Evolutionary conservation across 352 stramenopile species (phyloP).

Genomic region (Pythium sp.): DNA sequence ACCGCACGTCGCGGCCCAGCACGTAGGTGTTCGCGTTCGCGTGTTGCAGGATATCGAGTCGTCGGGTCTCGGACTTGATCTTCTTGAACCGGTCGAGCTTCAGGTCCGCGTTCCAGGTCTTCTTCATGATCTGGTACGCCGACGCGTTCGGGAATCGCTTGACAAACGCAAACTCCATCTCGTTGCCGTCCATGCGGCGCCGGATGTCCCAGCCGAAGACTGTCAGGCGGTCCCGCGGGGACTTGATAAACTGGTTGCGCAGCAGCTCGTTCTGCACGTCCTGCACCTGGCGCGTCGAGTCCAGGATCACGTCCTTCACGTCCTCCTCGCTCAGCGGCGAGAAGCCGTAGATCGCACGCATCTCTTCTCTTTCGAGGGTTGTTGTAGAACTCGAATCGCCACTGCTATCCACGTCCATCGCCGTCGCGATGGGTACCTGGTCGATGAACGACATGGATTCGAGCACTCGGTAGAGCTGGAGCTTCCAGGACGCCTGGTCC

Average conservation of each 20-base stretch:
- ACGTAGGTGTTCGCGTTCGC: constrained; percentile 38
- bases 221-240: constrained; percentile 21
- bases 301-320: constrained; percentile 34
- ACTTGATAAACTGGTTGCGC: constrained; percentile 17
- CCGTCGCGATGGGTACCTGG: constrained; percentile 14
- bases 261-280: constrained; percentile 33
- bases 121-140: constrained; percentile 29
- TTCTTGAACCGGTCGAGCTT: constrained; percentile 31
- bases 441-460: constrained; percentile 36
- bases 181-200: constrained; percentile 26
- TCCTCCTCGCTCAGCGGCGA: constrained; percentile 28
- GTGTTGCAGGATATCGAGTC: constrained; percentile 48
- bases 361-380: constrained; percentile 27
- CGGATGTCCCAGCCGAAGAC: constrained; percentile 46
- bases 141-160: constrained; percentile 39
- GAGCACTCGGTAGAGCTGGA: constrained; percentile 44
- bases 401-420: constrained; percentile 2
- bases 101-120: constrained; percentile 42
- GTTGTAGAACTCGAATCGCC: not conserved
- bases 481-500: constrained; percentile 43
- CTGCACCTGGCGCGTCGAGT: constrained; percentile 33
- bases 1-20: constrained; percentile 40
- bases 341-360: constrained; percentile 40
- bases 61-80: constrained; percentile 46
- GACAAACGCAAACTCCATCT: constrained; percentile 40